Conservation (phyloP, 2,329 filamentous ascomycete genomes). For the Colletotrichum agaves region DNA sequence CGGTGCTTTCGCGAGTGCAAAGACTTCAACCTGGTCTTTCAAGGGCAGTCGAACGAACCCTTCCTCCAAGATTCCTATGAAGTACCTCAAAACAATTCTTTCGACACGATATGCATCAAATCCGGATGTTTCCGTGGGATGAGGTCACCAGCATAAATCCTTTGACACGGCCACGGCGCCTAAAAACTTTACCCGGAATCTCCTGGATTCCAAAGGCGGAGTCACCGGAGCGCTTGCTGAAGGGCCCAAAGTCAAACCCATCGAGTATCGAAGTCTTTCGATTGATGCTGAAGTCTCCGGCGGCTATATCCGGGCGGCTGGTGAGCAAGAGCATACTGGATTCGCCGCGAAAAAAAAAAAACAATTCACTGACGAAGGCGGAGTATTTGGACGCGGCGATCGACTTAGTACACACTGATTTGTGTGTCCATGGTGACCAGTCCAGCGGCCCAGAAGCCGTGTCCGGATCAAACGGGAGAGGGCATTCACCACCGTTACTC, state of each 20-base stretch:
- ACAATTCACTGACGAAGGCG: slow-evolving; percentile 36
- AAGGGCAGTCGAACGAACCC: slow-evolving; percentile 44
- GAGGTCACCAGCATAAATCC: slow-evolving; percentile 45
- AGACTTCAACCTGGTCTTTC: slow-evolving; percentile 39
- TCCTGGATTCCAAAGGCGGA: slow-evolving; percentile 42
- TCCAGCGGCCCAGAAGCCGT: no score
- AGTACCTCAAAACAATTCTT: slow-evolving; percentile 40
- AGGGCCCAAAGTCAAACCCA: background rate
- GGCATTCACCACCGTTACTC: background rate
- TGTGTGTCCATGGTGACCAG: slow-evolving; percentile 30
- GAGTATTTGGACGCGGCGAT: slow-evolving; percentile 8
- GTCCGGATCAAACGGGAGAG: background rate
- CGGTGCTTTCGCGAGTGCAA: slow-evolving; percentile 45
- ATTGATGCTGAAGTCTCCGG: slow-evolving; percentile 14
- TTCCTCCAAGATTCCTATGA: slow-evolving; percentile 42
- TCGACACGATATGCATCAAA: slow-evolving; percentile 39
- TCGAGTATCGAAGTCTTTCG: slow-evolving; percentile 18
- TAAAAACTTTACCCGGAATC: slow-evolving; percentile 44
- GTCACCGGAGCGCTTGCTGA: background rate
- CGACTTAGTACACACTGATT: slow-evolving; percentile 25
- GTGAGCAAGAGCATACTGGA: slow-evolving; percentile 33
- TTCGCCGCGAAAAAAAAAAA: slow-evolving; percentile 28
- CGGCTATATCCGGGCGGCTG: slow-evolving; percentile 21
- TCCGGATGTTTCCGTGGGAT: slow-evolving; percentile 46
- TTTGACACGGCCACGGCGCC: slow-evolving; percentile 46